phyloP scores from a whole-genome alignment of 768 basidiomycete species.

The Lentinus tigrinus region DNA sequence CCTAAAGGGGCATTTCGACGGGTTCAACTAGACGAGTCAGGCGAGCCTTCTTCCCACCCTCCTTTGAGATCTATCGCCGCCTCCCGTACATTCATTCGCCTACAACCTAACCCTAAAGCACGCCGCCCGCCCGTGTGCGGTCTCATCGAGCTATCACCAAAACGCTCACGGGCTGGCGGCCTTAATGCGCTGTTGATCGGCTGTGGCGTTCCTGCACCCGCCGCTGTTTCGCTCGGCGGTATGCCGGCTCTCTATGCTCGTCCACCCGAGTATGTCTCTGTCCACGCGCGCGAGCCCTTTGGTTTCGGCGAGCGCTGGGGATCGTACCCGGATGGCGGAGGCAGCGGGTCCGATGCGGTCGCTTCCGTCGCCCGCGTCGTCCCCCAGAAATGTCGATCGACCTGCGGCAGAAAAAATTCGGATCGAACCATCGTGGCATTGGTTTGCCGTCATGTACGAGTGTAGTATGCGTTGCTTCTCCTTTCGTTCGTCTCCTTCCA shows the following conservation, averaged over 20 bases:
- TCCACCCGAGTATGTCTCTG: neutral
- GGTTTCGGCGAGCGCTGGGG: no score
- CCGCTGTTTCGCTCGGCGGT: neutral
- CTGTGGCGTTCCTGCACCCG: neutral
- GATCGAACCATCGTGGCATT: no score
- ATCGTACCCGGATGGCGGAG: neutral
- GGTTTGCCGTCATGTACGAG: no score
- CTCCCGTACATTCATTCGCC: neutral
- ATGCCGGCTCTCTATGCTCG: neutral
- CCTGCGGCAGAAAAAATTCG: no score
- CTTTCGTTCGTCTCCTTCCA: no score
- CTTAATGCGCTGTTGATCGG: neutral
- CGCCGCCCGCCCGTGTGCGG: slow-evolving; percentile 1
- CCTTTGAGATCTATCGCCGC: neutral
- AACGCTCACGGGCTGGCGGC: neutral
- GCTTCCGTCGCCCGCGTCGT: neutral
- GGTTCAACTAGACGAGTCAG: slow-evolving; percentile 60
- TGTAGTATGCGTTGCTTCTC: no score
- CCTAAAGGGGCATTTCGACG: slow-evolving; percentile 88
- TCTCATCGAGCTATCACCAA: slow-evolving; percentile 3
- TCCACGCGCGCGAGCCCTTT: no score
- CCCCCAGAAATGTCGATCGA: no score
- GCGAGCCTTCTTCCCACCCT: neutral
- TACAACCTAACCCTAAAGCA: neutral
- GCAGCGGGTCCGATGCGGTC: neutral